phyloP scores from a whole-genome alignment of 805 yeast species.

The Candida easanensis region DNA sequence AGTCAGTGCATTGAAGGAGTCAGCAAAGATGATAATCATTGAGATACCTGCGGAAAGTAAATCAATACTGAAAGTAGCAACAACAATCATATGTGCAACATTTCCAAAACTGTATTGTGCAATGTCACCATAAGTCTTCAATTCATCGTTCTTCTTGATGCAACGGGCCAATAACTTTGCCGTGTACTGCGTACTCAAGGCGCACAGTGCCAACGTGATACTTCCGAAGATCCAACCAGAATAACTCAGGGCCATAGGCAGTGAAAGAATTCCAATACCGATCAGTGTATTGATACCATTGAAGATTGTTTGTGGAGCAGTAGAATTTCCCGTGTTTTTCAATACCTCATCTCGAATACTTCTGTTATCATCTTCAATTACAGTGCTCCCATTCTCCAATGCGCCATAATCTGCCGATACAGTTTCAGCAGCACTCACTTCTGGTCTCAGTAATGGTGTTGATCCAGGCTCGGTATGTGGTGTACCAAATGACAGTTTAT shows the following conservation, averaged over 20 bases:
- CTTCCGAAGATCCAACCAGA: slow-evolving; percentile 66
- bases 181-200: slow-evolving; percentile 49
- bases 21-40: slow-evolving; percentile 56
- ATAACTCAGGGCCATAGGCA: slow-evolving; percentile 65
- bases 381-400: neutral
- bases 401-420: slow-evolving; percentile 5
- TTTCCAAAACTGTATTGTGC: slow-evolving; percentile 50
- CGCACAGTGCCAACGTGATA: slow-evolving; percentile 39
- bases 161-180: slow-evolving; percentile 54
- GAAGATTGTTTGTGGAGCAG: slow-evolving; percentile 73
- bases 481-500: slow-evolving; percentile 17
- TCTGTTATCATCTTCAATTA: slow-evolving; percentile 10
- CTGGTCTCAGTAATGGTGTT: slow-evolving; percentile 12
- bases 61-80: slow-evolving; percentile 52
- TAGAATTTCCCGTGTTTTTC: slow-evolving; percentile 40
- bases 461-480: slow-evolving; percentile 12
- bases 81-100: slow-evolving; percentile 40
- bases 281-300: slow-evolving; percentile 74
- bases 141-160: slow-evolving; percentile 35
- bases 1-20: slow-evolving; percentile 53
- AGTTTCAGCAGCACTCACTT: neutral
- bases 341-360: slow-evolving; percentile 19
- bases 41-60: slow-evolving; percentile 59
- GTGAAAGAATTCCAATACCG: slow-evolving; percentile 72
- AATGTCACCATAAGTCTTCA: slow-evolving; percentile 58